phyloP scores from a whole-genome alignment of 495 filamentous ascomycete genomes.

The Aspergillus indologenus region DNA sequence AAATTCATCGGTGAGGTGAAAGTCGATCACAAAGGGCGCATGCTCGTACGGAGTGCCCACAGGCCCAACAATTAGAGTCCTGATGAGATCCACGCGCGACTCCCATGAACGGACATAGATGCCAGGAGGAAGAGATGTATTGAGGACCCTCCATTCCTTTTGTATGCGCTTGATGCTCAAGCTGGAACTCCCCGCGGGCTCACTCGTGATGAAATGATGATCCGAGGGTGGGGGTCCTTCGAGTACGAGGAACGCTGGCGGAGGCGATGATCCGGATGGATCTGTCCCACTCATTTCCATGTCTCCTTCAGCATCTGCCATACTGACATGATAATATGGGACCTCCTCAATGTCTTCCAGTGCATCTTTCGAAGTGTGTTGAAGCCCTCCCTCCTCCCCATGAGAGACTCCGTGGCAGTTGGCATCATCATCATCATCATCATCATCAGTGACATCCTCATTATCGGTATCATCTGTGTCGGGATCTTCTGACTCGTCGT shows the following conservation, averaged over 20 bases:
- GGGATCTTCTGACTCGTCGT: neutral
- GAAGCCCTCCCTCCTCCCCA: conserved; percentile 9
- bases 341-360: neutral
- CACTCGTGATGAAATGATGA: conserved; percentile 43
- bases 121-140: conserved; percentile 50
- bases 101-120: conserved; percentile 61
- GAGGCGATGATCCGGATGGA: conserved; percentile 24
- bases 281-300: neutral
- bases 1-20: conserved; percentile 46
- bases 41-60: conserved; percentile 59
- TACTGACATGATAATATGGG: neutral
- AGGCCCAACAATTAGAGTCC: conserved; percentile 58
- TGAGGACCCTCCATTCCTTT: conserved; percentile 58
- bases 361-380: conserved; percentile 1
- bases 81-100: conserved; percentile 53
- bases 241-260: conserved; percentile 42
- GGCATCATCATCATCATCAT: no score
- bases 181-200: conserved; percentile 11
- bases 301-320: neutral
- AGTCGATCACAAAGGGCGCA: conserved; percentile 59
- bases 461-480: conserved; percentile 26
- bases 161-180: conserved; percentile 43
- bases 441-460: conserved; percentile 30
- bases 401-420: conserved; percentile 1
- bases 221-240: conserved; percentile 41